Evolutionary conservation across 208 protist species (phyloP).

Genomic region (Acanthamoeba triangularis): DNA sequence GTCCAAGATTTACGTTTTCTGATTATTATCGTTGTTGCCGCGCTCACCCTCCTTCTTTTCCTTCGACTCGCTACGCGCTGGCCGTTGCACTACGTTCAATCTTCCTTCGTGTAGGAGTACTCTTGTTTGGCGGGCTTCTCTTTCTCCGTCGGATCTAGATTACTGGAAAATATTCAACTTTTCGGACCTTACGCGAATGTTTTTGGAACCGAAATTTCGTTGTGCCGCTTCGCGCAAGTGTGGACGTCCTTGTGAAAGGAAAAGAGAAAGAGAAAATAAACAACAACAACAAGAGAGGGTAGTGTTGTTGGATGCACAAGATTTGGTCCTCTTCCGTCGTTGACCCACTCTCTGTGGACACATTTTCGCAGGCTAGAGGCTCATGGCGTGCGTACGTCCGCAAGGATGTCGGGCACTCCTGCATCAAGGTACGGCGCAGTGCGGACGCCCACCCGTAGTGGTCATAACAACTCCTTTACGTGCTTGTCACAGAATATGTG

Average conservation of each 20-base stretch:
- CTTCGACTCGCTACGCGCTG: too few species aligned
- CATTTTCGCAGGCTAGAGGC: not conserved
- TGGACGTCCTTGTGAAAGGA: not conserved
- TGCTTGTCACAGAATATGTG: not conserved
- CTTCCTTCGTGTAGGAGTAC: too few species aligned
- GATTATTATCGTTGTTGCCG: not conserved
- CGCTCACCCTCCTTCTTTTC: not conserved
- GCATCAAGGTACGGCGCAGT: too few species aligned
- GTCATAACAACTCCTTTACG: not conserved
- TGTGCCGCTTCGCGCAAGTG: not conserved
- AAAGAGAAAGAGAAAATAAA: not conserved
- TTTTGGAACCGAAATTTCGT: not conserved
- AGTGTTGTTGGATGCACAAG: not conserved
- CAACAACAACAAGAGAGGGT: not conserved
- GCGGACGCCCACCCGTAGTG: too few species aligned
- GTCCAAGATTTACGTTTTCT: not conserved
- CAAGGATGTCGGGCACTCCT: not conserved
- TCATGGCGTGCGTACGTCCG: not conserved
- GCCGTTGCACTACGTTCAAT: too few species aligned
- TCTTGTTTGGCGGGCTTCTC: too few species aligned
- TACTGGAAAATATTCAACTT: not conserved
- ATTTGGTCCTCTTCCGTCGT: not conserved
- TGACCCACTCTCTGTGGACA: not conserved
- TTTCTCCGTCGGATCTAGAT: not conserved
- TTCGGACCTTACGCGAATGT: not conserved